Percentiles rank a stretch among this genome's conserved stretches.
These are phyloP conservation scores for Malus fusca DNA, from an alignment of 306 rosid genomes.

Conservation along the genomic window DNA sequence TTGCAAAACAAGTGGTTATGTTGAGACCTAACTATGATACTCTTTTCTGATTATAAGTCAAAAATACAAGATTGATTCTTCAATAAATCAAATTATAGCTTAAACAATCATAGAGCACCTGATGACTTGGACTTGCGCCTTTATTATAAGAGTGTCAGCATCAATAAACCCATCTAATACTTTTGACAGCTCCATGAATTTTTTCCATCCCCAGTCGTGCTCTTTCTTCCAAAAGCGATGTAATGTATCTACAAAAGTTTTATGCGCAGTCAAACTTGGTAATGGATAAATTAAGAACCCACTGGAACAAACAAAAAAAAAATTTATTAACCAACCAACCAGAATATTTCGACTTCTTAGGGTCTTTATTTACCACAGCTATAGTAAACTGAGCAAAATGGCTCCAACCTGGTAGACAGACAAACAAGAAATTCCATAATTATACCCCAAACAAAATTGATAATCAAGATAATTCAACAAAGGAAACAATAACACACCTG, in stretches of 20 bases:
- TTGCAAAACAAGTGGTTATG: background rate
- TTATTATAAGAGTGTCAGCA: slow-evolving; percentile 82
- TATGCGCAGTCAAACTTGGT: slow-evolving; percentile 5
- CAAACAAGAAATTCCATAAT: background rate
- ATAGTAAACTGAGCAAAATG: slow-evolving; percentile 96
- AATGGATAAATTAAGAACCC: slow-evolving; percentile 11
- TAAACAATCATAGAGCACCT: slow-evolving; percentile 46
- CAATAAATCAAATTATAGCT: background rate
- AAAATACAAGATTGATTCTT: background rate
- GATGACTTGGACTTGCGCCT: slow-evolving; percentile 99
- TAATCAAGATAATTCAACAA: background rate
- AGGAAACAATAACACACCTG: slow-evolving; percentile 46
- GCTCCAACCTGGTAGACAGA: slow-evolving; percentile 71
- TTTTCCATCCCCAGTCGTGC: slow-evolving; percentile 99
- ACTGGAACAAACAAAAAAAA: background rate
- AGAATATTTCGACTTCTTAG: slow-evolving; percentile 90
- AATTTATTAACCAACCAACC: slow-evolving; percentile 49
- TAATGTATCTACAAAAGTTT: slow-evolving; percentile 66
- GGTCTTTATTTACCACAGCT: slow-evolving; percentile 94
- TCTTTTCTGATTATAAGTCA: background rate
- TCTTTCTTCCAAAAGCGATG: slow-evolving; percentile 99
- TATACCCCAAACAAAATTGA: slow-evolving; percentile 18
- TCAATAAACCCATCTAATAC: slow-evolving; percentile 95
- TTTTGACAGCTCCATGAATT: slow-evolving; percentile 96
- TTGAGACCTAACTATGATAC: background rate